Evolutionary conservation across 2,329 filamentous ascomycete species (phyloP).

Genomic region (Pseudocercospora crystallina): DNA sequence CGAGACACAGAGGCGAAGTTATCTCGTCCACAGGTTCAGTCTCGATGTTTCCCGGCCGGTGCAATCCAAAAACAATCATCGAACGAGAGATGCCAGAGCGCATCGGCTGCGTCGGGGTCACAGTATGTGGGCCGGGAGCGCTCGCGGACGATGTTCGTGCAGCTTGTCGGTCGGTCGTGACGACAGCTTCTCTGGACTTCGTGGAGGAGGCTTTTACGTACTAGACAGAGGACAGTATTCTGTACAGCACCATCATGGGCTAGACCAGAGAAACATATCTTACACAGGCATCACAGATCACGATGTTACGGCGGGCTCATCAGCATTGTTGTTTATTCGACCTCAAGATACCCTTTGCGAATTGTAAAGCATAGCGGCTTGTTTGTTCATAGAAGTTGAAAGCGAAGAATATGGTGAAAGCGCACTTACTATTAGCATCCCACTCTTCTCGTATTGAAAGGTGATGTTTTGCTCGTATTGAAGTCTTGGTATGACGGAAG

Average conservation of each 20-base stretch:
- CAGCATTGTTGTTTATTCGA: no score
- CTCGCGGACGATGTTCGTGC: conserved; percentile 62
- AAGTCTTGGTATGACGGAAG: no score
- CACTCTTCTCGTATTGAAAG: no score
- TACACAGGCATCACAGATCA: conserved; percentile 3
- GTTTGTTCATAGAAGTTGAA: not conserved
- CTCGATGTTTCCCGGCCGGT: conserved; percentile 62
- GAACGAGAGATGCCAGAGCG: conserved; percentile 57
- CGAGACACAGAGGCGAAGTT: conserved; percentile 55
- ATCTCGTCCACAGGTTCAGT: conserved; percentile 58
- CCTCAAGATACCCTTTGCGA: no score
- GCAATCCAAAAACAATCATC: conserved; percentile 55
- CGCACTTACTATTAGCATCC: no score
- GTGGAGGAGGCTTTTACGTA: conserved; percentile 64
- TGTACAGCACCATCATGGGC: conserved; percentile 4
- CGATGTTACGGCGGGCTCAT: conserved; percentile 11
- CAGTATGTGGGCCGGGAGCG: conserved; percentile 62
- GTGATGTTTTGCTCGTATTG: no score
- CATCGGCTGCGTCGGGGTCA: conserved; percentile 53
- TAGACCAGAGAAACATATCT: conserved; percentile 1
- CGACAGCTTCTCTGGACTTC: conserved; percentile 59
- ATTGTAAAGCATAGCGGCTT: no score
- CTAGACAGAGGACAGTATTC: conserved; percentile 1
- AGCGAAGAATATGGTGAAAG: no score
- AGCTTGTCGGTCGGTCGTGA: conserved; percentile 53